Conservation (phyloP, 768 basidiomycete genomes). For the Leccinum broughii region DNA sequence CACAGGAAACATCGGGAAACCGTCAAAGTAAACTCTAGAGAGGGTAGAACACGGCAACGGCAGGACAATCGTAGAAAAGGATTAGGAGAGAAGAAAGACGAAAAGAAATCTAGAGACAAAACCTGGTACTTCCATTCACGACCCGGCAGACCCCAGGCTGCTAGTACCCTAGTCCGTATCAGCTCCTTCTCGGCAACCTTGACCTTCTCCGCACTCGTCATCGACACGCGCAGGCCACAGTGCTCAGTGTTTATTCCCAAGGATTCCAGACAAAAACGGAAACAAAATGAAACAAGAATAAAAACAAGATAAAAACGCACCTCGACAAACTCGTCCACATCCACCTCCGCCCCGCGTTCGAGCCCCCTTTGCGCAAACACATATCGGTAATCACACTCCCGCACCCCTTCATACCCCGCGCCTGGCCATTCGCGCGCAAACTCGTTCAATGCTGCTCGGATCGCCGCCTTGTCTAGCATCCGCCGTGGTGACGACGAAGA, state of each 20-base stretch:
- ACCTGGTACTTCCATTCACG: not conserved
- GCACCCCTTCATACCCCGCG: constrained; percentile 58
- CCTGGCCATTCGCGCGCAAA: constrained; percentile 38
- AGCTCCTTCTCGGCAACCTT: constrained; percentile 39
- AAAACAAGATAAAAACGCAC: constrained; percentile 41
- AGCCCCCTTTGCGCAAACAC: constrained; percentile 79
- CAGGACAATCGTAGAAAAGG: not conserved
- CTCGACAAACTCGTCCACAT: constrained; percentile 88
- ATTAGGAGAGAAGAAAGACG: not conserved
- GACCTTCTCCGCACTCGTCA: constrained; percentile 38
- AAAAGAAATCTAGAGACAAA: not conserved
- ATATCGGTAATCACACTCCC: constrained; percentile 66
- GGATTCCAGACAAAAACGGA: not conserved
- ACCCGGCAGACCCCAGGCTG: constrained; percentile 7
- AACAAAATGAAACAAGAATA: not conserved
- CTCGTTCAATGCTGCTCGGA: constrained; percentile 45
- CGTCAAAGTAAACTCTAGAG: not conserved
- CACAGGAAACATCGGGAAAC: not conserved
- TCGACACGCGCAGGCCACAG: constrained; percentile 34
- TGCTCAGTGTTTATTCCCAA: not conserved
- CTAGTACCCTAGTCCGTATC: constrained; percentile 35
- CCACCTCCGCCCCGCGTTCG: constrained; percentile 51
- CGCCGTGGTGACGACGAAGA: constrained; percentile 9
- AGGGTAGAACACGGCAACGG: not conserved
- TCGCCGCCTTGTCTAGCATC: constrained; percentile 40